Base-by-base conservation (phyloP, 2,329 filamentous ascomycete species). In the Hypoxylon sp. region DNA sequence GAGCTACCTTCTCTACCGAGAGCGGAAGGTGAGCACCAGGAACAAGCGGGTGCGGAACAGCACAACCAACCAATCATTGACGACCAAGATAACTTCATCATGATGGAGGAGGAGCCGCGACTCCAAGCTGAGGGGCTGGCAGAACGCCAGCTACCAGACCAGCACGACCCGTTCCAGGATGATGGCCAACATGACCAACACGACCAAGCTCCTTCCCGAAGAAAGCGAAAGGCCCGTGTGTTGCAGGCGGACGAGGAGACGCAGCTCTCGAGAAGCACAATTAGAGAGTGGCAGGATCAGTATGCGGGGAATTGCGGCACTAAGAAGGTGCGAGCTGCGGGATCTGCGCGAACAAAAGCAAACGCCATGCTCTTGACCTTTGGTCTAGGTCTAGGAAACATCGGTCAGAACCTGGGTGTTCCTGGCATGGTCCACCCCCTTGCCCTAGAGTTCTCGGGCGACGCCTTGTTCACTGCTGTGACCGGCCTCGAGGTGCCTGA, bases 291-390 rank as follows among this genome's bases (percentile, higher is more conserved):
- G 81, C 68, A 72, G 48, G 52, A 62, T 1, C 67, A 79, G 35
- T 84, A 84, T 53, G 57, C 77, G 6, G 60, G 71, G 9, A 88
- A 87, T 62, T 92, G 70, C 64, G 15, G 63, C 60, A 9, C 46
- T 11, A 33, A 69, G 59, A 51, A 73, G 73, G 48, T 58, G 54
- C 50, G 67, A 38, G 61, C 65, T 6, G 67, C 69, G 27, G 73
- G 73, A 0, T 42, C 55, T 9, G 64, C 70, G 2, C 75, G 78
- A 61, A 76, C 79, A n/a, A 78, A 70, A 55, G 74, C 71, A 40
- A 78, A 77, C 42, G 77, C 77, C 10, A 77, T 74, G 64, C 64
- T 72, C 21, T 54, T 78, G 6, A 73, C 74, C 1, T 77, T 79
- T 45, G 77, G 77, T 15, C 64, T 71, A 21, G 78, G 78, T 11